Evolutionary conservation across 2,329 filamentous ascomycete species (phyloP).

Genomic region (Exophiala xenobiotica): DNA sequence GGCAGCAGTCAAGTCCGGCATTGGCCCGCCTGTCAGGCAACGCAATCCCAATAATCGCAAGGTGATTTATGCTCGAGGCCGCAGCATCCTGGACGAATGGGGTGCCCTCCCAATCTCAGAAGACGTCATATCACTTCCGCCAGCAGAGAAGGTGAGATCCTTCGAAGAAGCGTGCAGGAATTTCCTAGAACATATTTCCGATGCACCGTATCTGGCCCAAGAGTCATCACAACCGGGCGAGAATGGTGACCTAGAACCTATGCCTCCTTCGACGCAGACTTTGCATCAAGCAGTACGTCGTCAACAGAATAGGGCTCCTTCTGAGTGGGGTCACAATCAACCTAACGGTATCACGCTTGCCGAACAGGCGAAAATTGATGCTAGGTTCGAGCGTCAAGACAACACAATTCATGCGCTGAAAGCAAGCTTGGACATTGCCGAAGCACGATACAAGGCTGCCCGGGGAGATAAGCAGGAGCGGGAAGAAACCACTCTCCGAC

Average conservation of each 20-base stretch:
- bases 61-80: conserved; percentile 13
- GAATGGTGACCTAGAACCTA: conserved; percentile 10
- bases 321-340: neutral
- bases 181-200: conserved; percentile 10
- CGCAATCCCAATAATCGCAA: conserved; percentile 12
- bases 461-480: conserved; percentile 6
- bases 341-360: neutral
- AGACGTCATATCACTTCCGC: neutral
- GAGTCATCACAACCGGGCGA: neutral
- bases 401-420: conserved; percentile 11
- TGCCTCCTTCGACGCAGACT: conserved; percentile 1
- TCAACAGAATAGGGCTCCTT: neutral
- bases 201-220: neutral
- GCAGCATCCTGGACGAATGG: conserved; percentile 24
- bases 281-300: conserved; percentile 13
- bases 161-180: conserved; percentile 15
- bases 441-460: conserved; percentile 9
- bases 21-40: conserved; percentile 14
- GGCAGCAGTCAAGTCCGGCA: conserved; percentile 21
- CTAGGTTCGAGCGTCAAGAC: conserved; percentile 7
- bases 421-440: conserved; percentile 9
- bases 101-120: conserved; percentile 15
- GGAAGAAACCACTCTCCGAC: conserved; percentile 1
- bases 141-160: conserved; percentile 7
- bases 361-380: conserved; percentile 11